These are phyloP conservation scores for Bruguiera gymnorhiza DNA, from an alignment of 345 rosid genomes.

Conservation along the genomic window DNA sequence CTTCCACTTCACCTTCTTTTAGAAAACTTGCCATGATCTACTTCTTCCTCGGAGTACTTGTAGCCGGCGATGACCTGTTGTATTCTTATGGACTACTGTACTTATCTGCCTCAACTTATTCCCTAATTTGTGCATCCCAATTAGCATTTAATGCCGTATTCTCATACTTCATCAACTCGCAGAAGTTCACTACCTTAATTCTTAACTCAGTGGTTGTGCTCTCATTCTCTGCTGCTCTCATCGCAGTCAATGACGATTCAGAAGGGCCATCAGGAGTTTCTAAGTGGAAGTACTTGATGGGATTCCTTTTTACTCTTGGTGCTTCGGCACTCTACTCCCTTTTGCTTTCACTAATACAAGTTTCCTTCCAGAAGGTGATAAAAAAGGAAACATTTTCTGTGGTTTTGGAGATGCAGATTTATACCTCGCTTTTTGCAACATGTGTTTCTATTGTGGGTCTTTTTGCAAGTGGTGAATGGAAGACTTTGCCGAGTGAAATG, in stretches of 20 bases:
- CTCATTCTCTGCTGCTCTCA: slow-evolving; percentile 64
- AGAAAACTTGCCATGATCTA: slow-evolving; percentile 40
- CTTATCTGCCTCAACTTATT: slow-evolving; percentile 79
- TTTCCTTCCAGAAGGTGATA: slow-evolving; percentile 59
- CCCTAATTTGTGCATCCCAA: slow-evolving; percentile 74
- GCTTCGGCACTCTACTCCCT: slow-evolving; percentile 84
- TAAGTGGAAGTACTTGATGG: slow-evolving; percentile 45
- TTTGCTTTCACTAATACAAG: slow-evolving; percentile 75
- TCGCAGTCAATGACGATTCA: slow-evolving; percentile 61
- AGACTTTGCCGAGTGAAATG: slow-evolving; percentile 53
- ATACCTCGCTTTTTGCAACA: slow-evolving; percentile 46
- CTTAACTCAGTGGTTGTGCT: slow-evolving; percentile 59
- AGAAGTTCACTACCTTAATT: slow-evolving; percentile 60
- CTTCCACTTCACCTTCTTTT: slow-evolving; percentile 35
- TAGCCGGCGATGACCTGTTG: slow-evolving; percentile 63
- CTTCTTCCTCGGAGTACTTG: slow-evolving; percentile 50
- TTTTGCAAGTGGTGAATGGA: slow-evolving; percentile 73
- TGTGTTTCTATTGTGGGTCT: slow-evolving; percentile 40
- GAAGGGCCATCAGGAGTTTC: slow-evolving; percentile 52
- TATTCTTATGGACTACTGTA: slow-evolving; percentile 69
- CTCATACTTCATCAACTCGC: slow-evolving; percentile 70
- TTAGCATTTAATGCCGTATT: slow-evolving; percentile 72
- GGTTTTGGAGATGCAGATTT: slow-evolving; percentile 65
- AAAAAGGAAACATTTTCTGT: slow-evolving; percentile 49
- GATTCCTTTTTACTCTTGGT: slow-evolving; percentile 51